These are phyloP conservation scores for Alternaria sp. DNA, from an alignment of 2,329 filamentous ascomycete genomes.

Conservation along the genomic window DNA sequence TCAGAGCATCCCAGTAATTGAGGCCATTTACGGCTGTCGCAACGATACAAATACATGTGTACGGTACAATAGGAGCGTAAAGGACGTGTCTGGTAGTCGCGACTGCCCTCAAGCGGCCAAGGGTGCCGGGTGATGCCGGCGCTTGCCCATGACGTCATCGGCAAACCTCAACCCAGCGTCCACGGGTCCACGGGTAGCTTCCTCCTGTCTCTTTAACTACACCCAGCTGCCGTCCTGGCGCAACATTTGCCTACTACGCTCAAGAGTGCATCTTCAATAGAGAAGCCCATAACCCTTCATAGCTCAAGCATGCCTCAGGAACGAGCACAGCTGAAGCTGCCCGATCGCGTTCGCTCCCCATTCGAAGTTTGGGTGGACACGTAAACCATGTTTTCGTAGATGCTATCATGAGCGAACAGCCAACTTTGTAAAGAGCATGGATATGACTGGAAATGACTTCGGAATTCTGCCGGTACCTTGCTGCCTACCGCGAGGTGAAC, in stretches of 20 bases:
- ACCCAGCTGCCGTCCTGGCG: neutral
- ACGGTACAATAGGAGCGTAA: neutral
- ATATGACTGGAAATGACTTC: neutral
- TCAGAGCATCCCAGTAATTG: rapidly evolving
- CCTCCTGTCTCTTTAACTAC: neutral
- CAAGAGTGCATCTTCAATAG: neutral
- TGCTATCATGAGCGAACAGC: neutral
- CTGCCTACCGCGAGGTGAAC: neutral
- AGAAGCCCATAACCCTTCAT: neutral
- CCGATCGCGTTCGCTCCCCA: neutral
- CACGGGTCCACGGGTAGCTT: too few species aligned
- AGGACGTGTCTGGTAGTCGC: neutral
- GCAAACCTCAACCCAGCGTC: neutral
- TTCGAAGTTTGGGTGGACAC: neutral
- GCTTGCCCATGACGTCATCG: neutral
- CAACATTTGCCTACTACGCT: neutral
- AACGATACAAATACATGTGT: neutral
- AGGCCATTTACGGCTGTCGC: neutral
- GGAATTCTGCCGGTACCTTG: neutral
- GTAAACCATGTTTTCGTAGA: neutral
- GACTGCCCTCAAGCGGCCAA: neutral
- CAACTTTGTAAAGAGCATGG: neutral
- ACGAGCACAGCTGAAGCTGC: neutral
- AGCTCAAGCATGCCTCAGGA: neutral
- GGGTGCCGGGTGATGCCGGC: neutral